phyloP scores from a whole-genome alignment of 352 stramenopile species.

The Phytophthora sp. region DNA sequence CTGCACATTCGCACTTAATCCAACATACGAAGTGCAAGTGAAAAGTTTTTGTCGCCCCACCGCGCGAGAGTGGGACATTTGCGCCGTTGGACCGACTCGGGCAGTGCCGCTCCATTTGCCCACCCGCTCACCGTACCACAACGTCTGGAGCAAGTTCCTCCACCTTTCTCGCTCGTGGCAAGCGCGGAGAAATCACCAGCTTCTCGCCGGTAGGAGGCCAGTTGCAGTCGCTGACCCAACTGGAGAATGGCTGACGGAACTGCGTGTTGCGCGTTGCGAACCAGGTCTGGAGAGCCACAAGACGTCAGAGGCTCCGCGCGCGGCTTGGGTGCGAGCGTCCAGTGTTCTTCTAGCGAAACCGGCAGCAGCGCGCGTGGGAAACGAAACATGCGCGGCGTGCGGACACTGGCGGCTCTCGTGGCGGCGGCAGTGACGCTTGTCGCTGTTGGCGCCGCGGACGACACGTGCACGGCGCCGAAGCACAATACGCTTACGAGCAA shows the following conservation, averaged over 20 bases:
- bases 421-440: background rate
- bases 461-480: constrained; percentile 39
- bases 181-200: constrained; percentile 4
- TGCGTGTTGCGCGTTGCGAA: background rate
- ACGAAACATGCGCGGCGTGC: constrained; percentile 5
- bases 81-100: constrained; percentile 5
- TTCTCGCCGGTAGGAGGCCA: constrained; percentile 20
- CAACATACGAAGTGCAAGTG: no score
- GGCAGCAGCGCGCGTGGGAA: constrained; percentile 1
- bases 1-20: no score
- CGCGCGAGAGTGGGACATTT: constrained; percentile 31
- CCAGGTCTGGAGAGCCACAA: constrained; percentile 3
- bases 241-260: background rate
- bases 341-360: constrained; percentile 3
- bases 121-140: constrained; percentile 3
- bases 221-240: constrained; percentile 6
- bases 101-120: constrained; percentile 9
- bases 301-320: background rate
- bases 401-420: constrained; percentile 3
- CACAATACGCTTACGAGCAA: constrained; percentile 66
- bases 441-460: background rate
- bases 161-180: background rate
- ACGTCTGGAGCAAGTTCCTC: constrained; percentile 1
- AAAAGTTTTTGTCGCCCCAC: constrained; percentile 14
- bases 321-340: background rate